phyloP scores from a whole-genome alignment of 805 yeast species.

The Candida khao-thaluensis region DNA sequence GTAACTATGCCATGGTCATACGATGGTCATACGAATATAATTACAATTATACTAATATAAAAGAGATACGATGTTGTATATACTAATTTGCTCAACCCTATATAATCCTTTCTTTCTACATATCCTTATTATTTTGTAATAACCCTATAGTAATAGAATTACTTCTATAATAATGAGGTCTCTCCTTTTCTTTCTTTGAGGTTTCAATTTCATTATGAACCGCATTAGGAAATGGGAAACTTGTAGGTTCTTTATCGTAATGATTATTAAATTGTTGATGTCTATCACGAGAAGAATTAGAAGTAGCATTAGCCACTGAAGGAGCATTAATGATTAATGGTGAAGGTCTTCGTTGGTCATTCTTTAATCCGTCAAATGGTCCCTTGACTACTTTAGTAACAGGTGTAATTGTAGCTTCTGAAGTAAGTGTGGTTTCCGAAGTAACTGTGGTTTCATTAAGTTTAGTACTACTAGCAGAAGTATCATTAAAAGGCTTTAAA shows the following conservation, averaged over 20 bases:
- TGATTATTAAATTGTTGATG: slow-evolving; percentile 43
- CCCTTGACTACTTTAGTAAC: too few relatives aligned
- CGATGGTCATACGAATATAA: too few relatives aligned
- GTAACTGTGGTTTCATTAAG: too few relatives aligned
- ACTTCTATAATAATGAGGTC: slow-evolving; percentile 35
- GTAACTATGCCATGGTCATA: too few relatives aligned
- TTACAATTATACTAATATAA: too few relatives aligned
- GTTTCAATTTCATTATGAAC: slow-evolving; percentile 36
- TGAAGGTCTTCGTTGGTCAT: slow-evolving; percentile 28
- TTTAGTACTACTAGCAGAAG: not conserved
- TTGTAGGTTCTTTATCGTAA: slow-evolving; percentile 45
- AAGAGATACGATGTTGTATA: too few relatives aligned
- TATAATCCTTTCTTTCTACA: not conserved
- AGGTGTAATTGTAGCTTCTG: not conserved
- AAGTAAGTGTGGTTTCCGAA: not conserved
- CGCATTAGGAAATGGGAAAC: slow-evolving; percentile 41
- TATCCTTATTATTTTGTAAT: slow-evolving; percentile 26
- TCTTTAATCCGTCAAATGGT: not conserved
- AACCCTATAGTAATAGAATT: slow-evolving; percentile 42
- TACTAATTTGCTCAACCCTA: too few relatives aligned
- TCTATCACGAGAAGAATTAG: slow-evolving; percentile 14
- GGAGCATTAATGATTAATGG: slow-evolving; percentile 36
- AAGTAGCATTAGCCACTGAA: slow-evolving; percentile 22
- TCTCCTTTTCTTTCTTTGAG: slow-evolving; percentile 23
- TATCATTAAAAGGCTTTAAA: slow-evolving; percentile 13